These are phyloP conservation scores for Ceratocystis variospora DNA, from an alignment of 2,329 filamentous ascomycete species.

Conservation along the genomic window DNA sequence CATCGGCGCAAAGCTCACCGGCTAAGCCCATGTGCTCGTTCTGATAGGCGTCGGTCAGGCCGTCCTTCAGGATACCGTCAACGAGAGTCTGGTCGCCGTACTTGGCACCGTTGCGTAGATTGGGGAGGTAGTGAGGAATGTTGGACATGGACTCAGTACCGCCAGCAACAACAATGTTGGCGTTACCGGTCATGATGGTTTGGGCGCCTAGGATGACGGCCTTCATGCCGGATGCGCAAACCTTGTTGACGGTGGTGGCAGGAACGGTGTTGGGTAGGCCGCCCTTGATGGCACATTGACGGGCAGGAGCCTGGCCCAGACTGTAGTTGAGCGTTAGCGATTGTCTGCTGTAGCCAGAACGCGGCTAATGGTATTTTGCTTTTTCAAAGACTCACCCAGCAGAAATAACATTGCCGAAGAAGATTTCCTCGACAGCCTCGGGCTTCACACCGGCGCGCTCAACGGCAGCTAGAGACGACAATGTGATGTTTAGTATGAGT, in stretches of 20 bases:
- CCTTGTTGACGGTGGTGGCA: conserved; percentile 95
- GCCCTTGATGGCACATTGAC: conserved; percentile 82
- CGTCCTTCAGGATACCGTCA: conserved; percentile 88
- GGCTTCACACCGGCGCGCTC: conserved; percentile 77
- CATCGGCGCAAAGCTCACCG: conserved; percentile 79
- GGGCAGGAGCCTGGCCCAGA: conserved; percentile 88
- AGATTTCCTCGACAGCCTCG: conserved; percentile 86
- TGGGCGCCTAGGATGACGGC: conserved; percentile 88
- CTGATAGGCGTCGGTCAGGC: conserved; percentile 86
- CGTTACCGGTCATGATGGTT: conserved; percentile 94
- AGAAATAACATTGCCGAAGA: conserved; percentile 95
- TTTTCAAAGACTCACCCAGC: conserved; percentile 53
- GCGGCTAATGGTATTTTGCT: neutral
- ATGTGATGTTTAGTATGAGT: conserved; percentile 18
- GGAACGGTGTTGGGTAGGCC: conserved; percentile 69
- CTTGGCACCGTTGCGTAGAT: conserved; percentile 74
- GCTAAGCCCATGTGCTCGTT: conserved; percentile 94
- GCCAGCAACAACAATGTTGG: conserved; percentile 81
- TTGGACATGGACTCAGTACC: conserved; percentile 99
- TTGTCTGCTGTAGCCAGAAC: conserved; percentile 20
- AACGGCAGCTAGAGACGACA: conserved; percentile 48
- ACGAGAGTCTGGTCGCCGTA: conserved; percentile 83
- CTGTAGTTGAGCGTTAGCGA: conserved; percentile 32
- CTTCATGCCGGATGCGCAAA: conserved; percentile 91
- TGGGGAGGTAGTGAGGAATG: conserved; percentile 86